These are phyloP conservation scores for Ogataea polymorpha DNA, from an alignment of 805 yeast species.

Conservation along the genomic window DNA sequence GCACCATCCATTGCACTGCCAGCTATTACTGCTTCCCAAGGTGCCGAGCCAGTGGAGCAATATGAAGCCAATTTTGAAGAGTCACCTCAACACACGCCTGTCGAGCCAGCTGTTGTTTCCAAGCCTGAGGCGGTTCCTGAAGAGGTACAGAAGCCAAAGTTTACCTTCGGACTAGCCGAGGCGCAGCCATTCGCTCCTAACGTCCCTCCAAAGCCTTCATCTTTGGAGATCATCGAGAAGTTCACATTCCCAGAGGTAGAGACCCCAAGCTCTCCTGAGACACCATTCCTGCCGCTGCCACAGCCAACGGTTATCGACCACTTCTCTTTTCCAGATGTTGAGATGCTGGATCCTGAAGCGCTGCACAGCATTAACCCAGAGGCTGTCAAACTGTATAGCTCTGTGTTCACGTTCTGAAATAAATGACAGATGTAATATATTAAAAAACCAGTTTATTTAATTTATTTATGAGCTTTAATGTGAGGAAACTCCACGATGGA, in stretches of 20 bases:
- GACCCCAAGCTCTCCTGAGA: slow-evolving; percentile 6
- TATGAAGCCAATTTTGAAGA: neutral
- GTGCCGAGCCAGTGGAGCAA: neutral
- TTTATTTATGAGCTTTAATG: slow-evolving; percentile 5
- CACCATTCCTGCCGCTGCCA: slow-evolving; percentile 2
- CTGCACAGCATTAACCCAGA: slow-evolving; percentile 13
- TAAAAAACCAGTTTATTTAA: neutral
- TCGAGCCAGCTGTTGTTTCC: neutral
- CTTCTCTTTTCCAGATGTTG: slow-evolving; percentile 25
- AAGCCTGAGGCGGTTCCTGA: slow-evolving; percentile 2
- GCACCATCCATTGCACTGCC: neutral
- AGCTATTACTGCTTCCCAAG: neutral
- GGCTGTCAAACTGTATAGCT: slow-evolving; percentile 13
- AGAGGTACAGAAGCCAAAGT: neutral
- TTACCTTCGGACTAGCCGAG: too few relatives aligned
- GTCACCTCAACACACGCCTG: neutral
- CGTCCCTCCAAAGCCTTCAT: neutral
- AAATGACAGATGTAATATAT: slow-evolving; percentile 4
- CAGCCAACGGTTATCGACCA: slow-evolving; percentile 16
- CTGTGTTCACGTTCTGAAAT: slow-evolving; percentile 16
- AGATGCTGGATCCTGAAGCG: slow-evolving; percentile 6
- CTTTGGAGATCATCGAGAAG: slow-evolving; percentile 15
- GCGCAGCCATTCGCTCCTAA: neutral
- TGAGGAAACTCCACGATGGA: neutral
- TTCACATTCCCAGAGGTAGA: slow-evolving; percentile 19